Evolutionary conservation across 805 yeast genomes (phyloP), one percentile per base, ranked within the genome.

Genomic region (Kuraishia cidri): DNA sequence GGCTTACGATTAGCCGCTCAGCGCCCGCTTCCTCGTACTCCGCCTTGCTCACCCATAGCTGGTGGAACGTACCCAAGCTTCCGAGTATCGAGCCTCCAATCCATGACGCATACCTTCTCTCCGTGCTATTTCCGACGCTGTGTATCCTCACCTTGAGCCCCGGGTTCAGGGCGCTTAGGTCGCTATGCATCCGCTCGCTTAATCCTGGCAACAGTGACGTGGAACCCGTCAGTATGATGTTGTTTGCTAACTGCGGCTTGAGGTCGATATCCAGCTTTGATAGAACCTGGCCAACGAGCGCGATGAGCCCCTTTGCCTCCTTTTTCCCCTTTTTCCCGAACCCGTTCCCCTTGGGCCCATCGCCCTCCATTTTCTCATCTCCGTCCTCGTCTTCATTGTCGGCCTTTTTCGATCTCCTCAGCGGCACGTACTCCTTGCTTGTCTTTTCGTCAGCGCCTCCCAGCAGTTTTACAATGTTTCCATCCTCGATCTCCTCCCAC

Each of bases 41-140:
- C 42, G 72, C 74, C 48, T 76, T 79, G 26, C 88, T 81, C 2
- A 88, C 95, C 96, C 96, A 88, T 59, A 83, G 62, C 56, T 88
- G 97, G 54, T 88, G 97, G 66, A 88, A 88, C 3, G 95, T 84
- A 22, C 97, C 97, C 45, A 88, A 66, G 33, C 92, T 79, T 5
- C 94, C 76, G 35, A 88, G 61, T 24, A 88, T 87, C 42, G 90
- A 79, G 6, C 95, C 96, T 29, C 97, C 97, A 31, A 88, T 71
- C 95, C 96, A 88, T 6, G 90, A 66, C 38, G 86, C 82, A 49
- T 72, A 80, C 42, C 75, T 72, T 49, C 96, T 71, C 56, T 88
- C 96, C 35, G 67, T 66, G 4, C 79, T 54, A 47, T 76, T 78
- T 28, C 96, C 96, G 5, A 80, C 73, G 3, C 94, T 79, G 44